A percentile compares a stretch with the other conserved stretches of the same genome.
These are phyloP conservation scores for Gigaspora rosea DNA, from an alignment of 192 early-diverging fungal genomes.

Conservation along the genomic window DNA sequence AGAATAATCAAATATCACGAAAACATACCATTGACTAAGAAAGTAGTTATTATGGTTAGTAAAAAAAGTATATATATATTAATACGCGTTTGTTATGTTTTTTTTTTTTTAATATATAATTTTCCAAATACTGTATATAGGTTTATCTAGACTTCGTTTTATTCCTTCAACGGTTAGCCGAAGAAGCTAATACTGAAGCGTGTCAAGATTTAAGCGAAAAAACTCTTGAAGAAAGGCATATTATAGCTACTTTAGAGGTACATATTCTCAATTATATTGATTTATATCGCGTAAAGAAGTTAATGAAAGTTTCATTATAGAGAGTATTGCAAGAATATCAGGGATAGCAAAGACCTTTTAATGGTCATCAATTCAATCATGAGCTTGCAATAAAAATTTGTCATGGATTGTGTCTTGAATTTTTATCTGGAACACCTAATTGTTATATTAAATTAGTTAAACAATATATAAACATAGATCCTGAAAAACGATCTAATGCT, in stretches of 20 bases:
- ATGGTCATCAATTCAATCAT: too few relatives aligned
- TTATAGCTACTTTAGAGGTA: neutral
- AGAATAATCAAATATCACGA: neutral
- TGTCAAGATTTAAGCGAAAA: too few relatives aligned
- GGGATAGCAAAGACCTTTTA: neutral
- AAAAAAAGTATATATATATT: neutral
- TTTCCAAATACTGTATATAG: neutral
- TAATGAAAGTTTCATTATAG: too few relatives aligned
- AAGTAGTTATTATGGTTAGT: neutral
- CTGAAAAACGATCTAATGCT: too few relatives aligned
- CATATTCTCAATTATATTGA: neutral
- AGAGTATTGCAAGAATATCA: slow-evolving; percentile 11
- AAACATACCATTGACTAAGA: neutral
- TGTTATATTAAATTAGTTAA: too few relatives aligned
- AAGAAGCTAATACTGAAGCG: neutral
- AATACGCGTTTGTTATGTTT: neutral
- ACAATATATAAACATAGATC: too few relatives aligned
- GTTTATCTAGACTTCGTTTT: neutral
- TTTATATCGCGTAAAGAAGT: too few relatives aligned
- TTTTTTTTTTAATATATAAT: neutral
- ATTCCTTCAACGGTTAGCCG: neutral
- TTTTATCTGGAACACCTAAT: too few relatives aligned
- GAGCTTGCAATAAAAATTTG: too few relatives aligned
- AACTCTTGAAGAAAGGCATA: neutral
- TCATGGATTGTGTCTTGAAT: too few relatives aligned